Conservation (phyloP, 2,329 filamentous ascomycete genomes). For the Rhinocladiella mackenziei region DNA sequence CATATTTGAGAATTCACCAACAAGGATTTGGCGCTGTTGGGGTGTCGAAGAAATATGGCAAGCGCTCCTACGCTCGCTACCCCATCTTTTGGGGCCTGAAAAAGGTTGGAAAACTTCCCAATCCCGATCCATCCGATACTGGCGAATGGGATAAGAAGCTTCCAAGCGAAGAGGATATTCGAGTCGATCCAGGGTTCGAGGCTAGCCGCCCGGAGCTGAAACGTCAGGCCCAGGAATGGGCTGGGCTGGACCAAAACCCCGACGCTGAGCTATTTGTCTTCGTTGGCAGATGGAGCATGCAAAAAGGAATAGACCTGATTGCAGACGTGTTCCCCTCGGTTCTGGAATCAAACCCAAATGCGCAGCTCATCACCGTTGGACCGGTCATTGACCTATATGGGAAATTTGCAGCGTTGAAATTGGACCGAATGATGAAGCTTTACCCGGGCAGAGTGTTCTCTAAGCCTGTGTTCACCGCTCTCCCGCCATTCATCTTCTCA, state of each 20-base stretch:
- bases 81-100: slow-evolving; percentile 66
- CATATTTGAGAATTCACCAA: slow-evolving; percentile 63
- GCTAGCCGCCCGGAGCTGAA: slow-evolving; percentile 51
- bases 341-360: slow-evolving; percentile 56
- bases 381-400: slow-evolving; percentile 66
- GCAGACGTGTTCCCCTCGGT: slow-evolving; percentile 63
- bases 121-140: slow-evolving; percentile 63
- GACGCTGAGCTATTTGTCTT: slow-evolving; percentile 65
- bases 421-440: slow-evolving; percentile 60
- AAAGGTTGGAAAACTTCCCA: slow-evolving; percentile 60
- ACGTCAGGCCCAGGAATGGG: slow-evolving; percentile 64
- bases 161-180: slow-evolving; percentile 47
- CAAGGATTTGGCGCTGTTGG: slow-evolving; percentile 65
- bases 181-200: slow-evolving; percentile 55
- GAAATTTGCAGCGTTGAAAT: slow-evolving; percentile 63
- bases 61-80: slow-evolving; percentile 62
- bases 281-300: slow-evolving; percentile 65
- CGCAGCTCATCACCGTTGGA: slow-evolving; percentile 60
- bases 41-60: slow-evolving; percentile 65
- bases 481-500: slow-evolving; percentile 64
- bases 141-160: slow-evolving; percentile 57
- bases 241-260: slow-evolving; percentile 58
- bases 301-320: slow-evolving; percentile 66
- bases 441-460: slow-evolving; percentile 64
- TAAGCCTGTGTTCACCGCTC: slow-evolving; percentile 64